Percentiles rank a stretch among this genome's conserved stretches.
Conservation (phyloP, 345 rosid genomes). For the Rhodamnia argentea region DNA sequence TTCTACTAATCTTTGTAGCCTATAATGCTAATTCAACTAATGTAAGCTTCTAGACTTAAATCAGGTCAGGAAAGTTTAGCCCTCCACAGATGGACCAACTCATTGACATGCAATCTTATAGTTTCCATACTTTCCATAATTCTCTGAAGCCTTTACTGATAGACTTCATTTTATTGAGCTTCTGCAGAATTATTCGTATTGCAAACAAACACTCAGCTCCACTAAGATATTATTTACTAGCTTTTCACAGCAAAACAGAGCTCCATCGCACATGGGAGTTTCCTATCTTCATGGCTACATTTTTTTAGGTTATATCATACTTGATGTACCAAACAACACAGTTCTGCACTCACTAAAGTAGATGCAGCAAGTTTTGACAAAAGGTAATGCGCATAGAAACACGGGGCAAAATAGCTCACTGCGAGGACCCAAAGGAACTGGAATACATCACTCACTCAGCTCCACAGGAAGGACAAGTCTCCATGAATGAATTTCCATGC, state of each 20-base stretch:
- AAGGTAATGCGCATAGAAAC: neutral
- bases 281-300: neutral
- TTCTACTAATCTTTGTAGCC: neutral
- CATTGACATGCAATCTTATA: neutral
- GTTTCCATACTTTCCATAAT: neutral
- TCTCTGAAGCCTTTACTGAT: neutral
- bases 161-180: neutral
- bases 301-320: neutral
- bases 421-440: neutral
- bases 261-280: neutral
- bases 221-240: neutral
- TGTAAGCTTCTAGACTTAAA: neutral
- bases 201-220: neutral
- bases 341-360: neutral
- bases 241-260: neutral
- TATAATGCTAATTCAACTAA: neutral
- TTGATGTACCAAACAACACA: neutral
- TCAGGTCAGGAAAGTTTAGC: neutral
- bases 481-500: conserved; percentile 97
- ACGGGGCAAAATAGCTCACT: neutral
- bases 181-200: neutral
- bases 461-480: conserved; percentile 74
- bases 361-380: neutral
- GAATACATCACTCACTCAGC: conserved; percentile 47
- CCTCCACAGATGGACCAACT: neutral